Base-by-base conservation (phyloP, 306 rosid species). In the Malus asiatica region DNA sequence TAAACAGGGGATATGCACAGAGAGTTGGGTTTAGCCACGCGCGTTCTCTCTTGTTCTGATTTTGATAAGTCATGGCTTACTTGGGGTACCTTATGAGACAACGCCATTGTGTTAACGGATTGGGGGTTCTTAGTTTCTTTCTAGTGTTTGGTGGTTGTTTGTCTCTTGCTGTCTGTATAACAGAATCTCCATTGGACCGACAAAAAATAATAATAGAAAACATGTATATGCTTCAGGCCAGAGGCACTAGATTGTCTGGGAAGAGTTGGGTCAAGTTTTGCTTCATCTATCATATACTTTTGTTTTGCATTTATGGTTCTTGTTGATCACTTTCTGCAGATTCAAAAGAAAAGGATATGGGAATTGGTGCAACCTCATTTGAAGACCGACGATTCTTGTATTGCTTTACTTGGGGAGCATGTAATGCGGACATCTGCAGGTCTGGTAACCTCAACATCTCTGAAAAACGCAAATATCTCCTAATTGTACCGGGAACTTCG, bases 291-390 rank as follows among this genome's bases (percentile, higher is more conserved):
- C 25, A 57, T 73, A 23, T 72, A 44, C 68, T 58, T 58, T 9
- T 29, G 2, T 60, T 46, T 38, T 72, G 61, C 72, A 66, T 72
- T 65, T 40, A 65, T 9, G 27, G 44, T 23, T 74, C 42, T 16
- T 4, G 30, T 40, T n/a, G 12, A 22, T 63, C 45, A 71, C 51
- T 62, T 75, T 65, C 8, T 65, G 87, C 88, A 91, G 97, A 76
- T 91, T 82, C 91, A 86, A 72, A 92, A 92, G 90, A 89, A 86
- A 78, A 92, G 88, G 87, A 82, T 83, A 46, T 92, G 97, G 97
- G 97, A 92, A 69, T 62, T 48, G 53, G 93, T 92, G 70, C 95
- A 92, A 66, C 96, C 91, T 75, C 90, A 92, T 82, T 88, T 92
- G 4, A 89, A 81, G 88, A 89, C 93, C 2, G 88, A 89, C 73